Evolutionary conservation across 345 rosid species (phyloP), one percentile per base, ranked within the genome.

Genomic region (Rhizophora apiculata): DNA sequence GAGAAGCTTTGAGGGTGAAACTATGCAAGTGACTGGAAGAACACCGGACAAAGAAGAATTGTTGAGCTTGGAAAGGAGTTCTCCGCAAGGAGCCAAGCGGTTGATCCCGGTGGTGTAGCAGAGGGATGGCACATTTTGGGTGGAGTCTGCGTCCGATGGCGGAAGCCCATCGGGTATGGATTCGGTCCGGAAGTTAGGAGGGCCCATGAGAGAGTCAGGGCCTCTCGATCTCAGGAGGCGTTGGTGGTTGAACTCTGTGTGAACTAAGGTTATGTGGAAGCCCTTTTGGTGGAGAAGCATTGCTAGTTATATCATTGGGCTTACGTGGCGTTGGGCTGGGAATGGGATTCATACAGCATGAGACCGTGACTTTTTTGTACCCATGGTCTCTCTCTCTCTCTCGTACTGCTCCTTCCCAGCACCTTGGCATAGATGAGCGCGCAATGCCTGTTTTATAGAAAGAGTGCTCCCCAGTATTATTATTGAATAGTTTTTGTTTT

Each of bases 331-430:
- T 24, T 83, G 87, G 6, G 85, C 81, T 16, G 85, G 85, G 65
- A 9, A 79, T 5, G 86, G 85, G 3, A 82, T 32, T 18, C 79
- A 78, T 1, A 82, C 81, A 13, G 60, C 83, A 48, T 82, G 88
- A 34, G 85, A 76, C 30, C 59, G 73, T 16, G 32, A 18, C 8
- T 54, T 63, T 70, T 65, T 67, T 8, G 0, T 11, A 11, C 11
- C 48, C 48, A 39, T 39, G 0, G 1, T 21, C 56, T 24, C 21
- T 54, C 22, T 54, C 29, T 54, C 59, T 9, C 3, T 2, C 7
- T 24, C 2, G n/a, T 39, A 10, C 7, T 54, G 2, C 43, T 37
- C 43, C 24, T 53, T 53, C 58, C 21, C 27, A 8, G 58, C 58
- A 13, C 9, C 11, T 24, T 24, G 24, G 24, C 24, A 24, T 24